phyloP scores from a whole-genome alignment of 768 basidiomycete genomes.

The Piloderma croceum region DNA sequence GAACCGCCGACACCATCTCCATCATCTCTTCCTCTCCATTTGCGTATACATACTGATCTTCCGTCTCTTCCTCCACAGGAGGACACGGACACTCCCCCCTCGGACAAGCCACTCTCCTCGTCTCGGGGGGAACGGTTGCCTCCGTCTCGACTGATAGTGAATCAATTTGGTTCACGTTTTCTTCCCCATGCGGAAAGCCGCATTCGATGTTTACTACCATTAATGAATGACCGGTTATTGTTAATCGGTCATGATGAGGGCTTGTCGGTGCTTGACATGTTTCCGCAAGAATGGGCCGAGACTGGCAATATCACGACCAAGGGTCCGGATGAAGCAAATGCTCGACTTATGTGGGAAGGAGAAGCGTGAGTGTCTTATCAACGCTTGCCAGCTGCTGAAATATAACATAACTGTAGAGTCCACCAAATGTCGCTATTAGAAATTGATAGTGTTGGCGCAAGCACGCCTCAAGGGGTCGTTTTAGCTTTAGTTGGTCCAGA shows the following conservation, averaged over 20 bases:
- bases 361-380: slow-evolving; percentile 53
- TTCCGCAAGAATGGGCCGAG: slow-evolving; percentile 65
- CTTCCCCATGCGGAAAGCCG: slow-evolving; percentile 72
- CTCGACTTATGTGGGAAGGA: slow-evolving; percentile 66
- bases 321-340: slow-evolving; percentile 68
- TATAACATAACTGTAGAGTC: slow-evolving; percentile 42
- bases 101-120: slow-evolving; percentile 25
- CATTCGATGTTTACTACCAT: slow-evolving; percentile 70
- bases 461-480: slow-evolving; percentile 66
- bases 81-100: slow-evolving; percentile 7
- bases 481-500: slow-evolving; percentile 69
- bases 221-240: slow-evolving; percentile 58
- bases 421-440: slow-evolving; percentile 76
- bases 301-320: slow-evolving; percentile 40
- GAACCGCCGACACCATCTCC: slow-evolving; percentile 8
- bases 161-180: slow-evolving; percentile 81
- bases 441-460: slow-evolving; percentile 49
- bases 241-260: slow-evolving; percentile 78
- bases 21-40: slow-evolving; percentile 14
- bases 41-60: slow-evolving; percentile 45
- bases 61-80: slow-evolving; percentile 16
- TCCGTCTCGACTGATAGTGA: slow-evolving; percentile 63
- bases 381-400: no score
- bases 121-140: slow-evolving; percentile 44
- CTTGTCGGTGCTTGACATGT: slow-evolving; percentile 78